These are phyloP conservation scores for Sistotremastrum niveocremeum DNA, from an alignment of 768 basidiomycete species.

Conservation along the genomic window DNA sequence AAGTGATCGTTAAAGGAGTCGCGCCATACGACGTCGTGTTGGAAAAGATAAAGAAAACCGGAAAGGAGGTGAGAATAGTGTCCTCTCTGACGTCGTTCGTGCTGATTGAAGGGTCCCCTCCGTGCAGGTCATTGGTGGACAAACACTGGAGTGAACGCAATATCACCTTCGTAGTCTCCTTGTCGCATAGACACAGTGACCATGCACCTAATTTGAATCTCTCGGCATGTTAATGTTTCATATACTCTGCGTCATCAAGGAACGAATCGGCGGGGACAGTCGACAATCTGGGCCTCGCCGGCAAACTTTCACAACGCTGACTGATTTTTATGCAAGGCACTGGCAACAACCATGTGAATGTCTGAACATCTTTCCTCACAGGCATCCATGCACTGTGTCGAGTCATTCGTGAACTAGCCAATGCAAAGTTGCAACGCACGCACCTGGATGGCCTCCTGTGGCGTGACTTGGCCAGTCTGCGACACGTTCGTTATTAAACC, in stretches of 20 bases:
- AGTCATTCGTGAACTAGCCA: constrained; percentile 2
- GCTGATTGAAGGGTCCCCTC: neutral
- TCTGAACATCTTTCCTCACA: constrained; percentile 63
- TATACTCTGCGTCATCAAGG: too few relatives aligned
- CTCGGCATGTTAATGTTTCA: too few relatives aligned
- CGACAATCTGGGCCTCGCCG: too few relatives aligned
- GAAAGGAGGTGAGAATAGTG: constrained; percentile 52
- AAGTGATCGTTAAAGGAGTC: constrained; percentile 52
- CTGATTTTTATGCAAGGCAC: constrained; percentile 30
- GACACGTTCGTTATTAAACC: constrained; percentile 73
- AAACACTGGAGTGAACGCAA: too few relatives aligned
- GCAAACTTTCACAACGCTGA: neutral
- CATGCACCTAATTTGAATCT: too few relatives aligned
- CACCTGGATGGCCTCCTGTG: constrained; percentile 43
- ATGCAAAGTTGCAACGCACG: constrained; percentile 13
- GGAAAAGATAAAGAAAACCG: constrained; percentile 79
- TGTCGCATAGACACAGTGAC: too few relatives aligned
- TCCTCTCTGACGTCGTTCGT: neutral
- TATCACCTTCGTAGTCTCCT: too few relatives aligned
- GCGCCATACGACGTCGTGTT: constrained; percentile 51
- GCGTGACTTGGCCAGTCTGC: constrained; percentile 59
- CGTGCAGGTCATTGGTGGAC: neutral
- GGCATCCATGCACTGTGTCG: constrained; percentile 45
- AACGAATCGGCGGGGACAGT: too few relatives aligned
- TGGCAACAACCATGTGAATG: constrained; percentile 62